Evolutionary conservation across 192 early-diverging fungal species (phyloP).

Genomic region (Umbelopsis isabellina): DNA sequence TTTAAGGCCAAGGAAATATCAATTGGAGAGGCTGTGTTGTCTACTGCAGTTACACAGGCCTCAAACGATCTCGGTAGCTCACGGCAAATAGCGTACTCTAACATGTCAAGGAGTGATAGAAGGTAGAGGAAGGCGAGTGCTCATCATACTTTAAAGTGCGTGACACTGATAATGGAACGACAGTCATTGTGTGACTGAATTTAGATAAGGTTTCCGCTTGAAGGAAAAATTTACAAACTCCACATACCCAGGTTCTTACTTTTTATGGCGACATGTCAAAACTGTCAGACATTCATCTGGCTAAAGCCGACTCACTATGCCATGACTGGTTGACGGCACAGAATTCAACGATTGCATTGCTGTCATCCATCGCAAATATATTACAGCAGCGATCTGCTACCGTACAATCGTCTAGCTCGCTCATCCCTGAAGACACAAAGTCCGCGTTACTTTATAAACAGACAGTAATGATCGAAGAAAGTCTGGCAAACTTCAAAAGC

Average conservation of each 20-base stretch:
- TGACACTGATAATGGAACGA: no score
- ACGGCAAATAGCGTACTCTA: slow-evolving; percentile 1
- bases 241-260: background rate
- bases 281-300: background rate
- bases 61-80: background rate
- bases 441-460: slow-evolving; percentile 3
- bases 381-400: slow-evolving; percentile 13
- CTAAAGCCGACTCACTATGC: slow-evolving; percentile 9
- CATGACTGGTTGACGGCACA: slow-evolving; percentile 7
- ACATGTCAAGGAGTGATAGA: background rate
- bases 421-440: background rate
- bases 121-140: background rate
- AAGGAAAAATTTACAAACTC: no score
- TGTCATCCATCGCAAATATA: background rate
- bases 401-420: background rate
- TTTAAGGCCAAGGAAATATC: slow-evolving; percentile 32
- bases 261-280: background rate
- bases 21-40: slow-evolving; percentile 17
- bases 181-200: no score
- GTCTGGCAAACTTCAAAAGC: background rate
- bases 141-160: background rate
- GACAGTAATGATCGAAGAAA: slow-evolving; percentile 2
- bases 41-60: background rate
- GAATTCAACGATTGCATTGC: background rate
- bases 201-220: no score